Evolutionary conservation across 805 yeast genomes (phyloP).

Genomic region (Nakazawaea ambrosiae): DNA sequence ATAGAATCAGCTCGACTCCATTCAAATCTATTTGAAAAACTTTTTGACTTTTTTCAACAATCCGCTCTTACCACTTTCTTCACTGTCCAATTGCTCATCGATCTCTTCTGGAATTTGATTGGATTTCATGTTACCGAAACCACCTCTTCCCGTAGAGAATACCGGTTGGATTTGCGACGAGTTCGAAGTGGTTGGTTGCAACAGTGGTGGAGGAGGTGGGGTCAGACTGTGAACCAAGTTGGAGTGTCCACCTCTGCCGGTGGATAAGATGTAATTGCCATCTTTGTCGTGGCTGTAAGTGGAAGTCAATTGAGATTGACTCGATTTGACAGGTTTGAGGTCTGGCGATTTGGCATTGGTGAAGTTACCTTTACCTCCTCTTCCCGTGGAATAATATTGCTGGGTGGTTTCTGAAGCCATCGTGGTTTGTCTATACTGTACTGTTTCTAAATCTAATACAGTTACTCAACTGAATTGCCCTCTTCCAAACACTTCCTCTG

Average conservation of each 20-base stretch:
- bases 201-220: constrained; percentile 34
- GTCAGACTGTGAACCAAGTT: constrained; percentile 34
- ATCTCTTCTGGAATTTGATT: constrained; percentile 30
- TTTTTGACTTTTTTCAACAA: constrained; percentile 7
- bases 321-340: constrained; percentile 12
- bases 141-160: constrained; percentile 51
- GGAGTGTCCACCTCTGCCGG: constrained; percentile 56
- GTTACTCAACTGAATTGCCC: not conserved
- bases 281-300: constrained; percentile 22
- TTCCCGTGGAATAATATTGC: constrained; percentile 20
- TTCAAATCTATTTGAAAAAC: constrained; percentile 3
- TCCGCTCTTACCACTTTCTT: constrained; percentile 22
- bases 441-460: not conserved
- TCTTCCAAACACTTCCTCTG: not conserved
- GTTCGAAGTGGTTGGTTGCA: constrained; percentile 32
- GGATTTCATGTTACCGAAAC: constrained; percentile 45
- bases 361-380: constrained; percentile 30
- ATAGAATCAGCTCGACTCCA: no score
- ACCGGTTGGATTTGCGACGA: constrained; percentile 32
- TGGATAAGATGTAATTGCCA: constrained; percentile 33
- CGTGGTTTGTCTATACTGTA: not conserved
- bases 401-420: not conserved
- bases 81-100: constrained; percentile 33
- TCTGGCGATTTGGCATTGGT: constrained; percentile 13
- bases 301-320: constrained; percentile 13